Evolutionary conservation across 2,329 filamentous ascomycete genomes (phyloP), one percentile per base, ranked within the genome.

Genomic region (Drechslerella coelobrocha): DNA sequence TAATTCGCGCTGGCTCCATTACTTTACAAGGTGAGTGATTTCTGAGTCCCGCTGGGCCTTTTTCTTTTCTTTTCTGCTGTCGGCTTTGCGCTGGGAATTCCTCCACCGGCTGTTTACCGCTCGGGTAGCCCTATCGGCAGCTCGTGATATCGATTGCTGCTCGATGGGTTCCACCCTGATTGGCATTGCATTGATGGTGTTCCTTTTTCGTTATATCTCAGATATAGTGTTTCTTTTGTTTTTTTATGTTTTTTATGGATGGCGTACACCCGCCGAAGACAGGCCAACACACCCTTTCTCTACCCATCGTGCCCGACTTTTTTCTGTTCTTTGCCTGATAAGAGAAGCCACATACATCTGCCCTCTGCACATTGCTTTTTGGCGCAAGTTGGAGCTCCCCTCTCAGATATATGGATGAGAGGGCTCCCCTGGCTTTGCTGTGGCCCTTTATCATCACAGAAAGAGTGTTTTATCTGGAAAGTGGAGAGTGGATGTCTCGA

Each of bases 1-100:
- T 54, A 60, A 68, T 68, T 68, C 62, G 62, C 62, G 62, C 55
- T 68, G 62, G 62, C 62, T 68, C 62, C 62, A 68, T 68, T 68
- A 68, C 62, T 68, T 37, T 68, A 68, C 62, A 68, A 68, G 55
- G 62, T 68, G 62, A 68, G 62, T 68, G 55, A n/a, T 61, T 68
- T 66, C 47, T 65, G 61, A 53, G 52, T n/a, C n/a, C n/a, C 61
- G 61, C 56, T 56, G 31, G 61, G 61, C 41, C 56, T 41, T 57
- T 57, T 55, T 59, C 45, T 51, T 39, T 45, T 24, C 24, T 47
- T 45, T 66, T 57, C 41, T 54, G 1, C 51, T 37, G 51, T 54
- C 51, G 54, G 37, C 39, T 45, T 37, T 41, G 47, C 43, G 34
- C 17, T 6, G 12, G 34, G 12, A 39, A 14, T n/a, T 14, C 5